Percentiles rank a stretch among this genome's conserved stretches.
phyloP scores from a whole-genome alignment of 306 rosid genomes.

The Quercus cerris region DNA sequence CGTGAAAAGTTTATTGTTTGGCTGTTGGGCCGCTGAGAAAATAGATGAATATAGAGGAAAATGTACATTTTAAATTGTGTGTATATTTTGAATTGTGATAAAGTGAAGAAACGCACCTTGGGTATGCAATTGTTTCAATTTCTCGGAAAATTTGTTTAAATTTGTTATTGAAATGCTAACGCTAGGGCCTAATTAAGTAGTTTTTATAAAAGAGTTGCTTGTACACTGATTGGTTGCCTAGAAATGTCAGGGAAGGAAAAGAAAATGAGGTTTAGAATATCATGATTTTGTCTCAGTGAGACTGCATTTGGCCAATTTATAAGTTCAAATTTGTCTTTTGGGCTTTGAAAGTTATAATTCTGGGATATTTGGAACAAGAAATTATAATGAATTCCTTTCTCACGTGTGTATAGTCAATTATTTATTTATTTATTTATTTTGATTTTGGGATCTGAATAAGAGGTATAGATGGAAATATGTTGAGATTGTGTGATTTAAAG shows the following conservation, averaged over 20 bases:
- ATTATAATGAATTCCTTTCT: background rate
- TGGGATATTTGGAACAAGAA: background rate
- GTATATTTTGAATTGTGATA: background rate
- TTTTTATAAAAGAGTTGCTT: background rate
- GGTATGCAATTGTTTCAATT: background rate
- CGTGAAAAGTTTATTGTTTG: background rate
- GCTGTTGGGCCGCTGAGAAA: constrained; percentile 12
- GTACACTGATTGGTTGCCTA: background rate
- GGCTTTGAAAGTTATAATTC: too few species aligned
- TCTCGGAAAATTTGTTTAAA: background rate
- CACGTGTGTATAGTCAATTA: too few species aligned
- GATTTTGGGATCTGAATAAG: background rate
- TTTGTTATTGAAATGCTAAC: background rate
- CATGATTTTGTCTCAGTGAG: background rate
- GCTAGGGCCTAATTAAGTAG: background rate
- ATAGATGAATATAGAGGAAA: background rate
- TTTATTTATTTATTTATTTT: background rate
- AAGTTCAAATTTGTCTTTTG: too few species aligned
- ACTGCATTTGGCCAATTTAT: too few species aligned
- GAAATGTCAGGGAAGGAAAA: background rate
- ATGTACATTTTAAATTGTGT: background rate
- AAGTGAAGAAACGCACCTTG: background rate
- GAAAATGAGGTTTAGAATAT: background rate
- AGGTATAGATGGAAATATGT: background rate
- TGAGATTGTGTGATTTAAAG: background rate